These are phyloP conservation scores for Scheffersomyces spartinae DNA, from an alignment of 805 yeast genomes.

Conservation along the genomic window DNA sequence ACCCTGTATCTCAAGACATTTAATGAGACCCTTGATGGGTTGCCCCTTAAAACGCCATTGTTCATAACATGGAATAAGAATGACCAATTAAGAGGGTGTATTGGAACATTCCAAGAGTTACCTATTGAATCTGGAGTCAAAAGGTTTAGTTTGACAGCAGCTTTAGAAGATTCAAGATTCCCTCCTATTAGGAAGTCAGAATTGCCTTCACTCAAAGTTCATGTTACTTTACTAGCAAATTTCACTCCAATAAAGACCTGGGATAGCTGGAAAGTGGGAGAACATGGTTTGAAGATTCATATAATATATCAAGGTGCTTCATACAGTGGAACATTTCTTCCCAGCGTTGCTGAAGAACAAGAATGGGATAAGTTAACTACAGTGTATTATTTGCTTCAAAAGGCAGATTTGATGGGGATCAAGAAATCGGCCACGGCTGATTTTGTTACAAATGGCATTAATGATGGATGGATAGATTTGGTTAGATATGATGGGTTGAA, in stretches of 20 bases:
- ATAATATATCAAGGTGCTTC: constrained; percentile 29
- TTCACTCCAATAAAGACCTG: constrained; percentile 42
- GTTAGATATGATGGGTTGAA: constrained; percentile 27
- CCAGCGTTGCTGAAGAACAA: constrained; percentile 83
- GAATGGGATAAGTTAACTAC: constrained; percentile 72
- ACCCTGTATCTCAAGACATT: too few relatives aligned
- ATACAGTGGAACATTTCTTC: constrained; percentile 74
- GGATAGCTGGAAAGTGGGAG: constrained; percentile 71
- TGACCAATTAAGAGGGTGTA: constrained; percentile 75
- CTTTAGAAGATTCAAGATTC: constrained; percentile 72
- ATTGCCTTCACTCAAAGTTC: constrained; percentile 38
- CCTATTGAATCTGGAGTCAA: constrained; percentile 47
- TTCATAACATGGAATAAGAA: too few relatives aligned
- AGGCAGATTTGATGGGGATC: constrained; percentile 45
- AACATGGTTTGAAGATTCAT: constrained; percentile 63
- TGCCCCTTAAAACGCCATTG: too few relatives aligned
- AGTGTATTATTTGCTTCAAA: constrained; percentile 52
- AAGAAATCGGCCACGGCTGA: constrained; percentile 7
- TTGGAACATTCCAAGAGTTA: constrained; percentile 68
- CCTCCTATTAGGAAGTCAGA: constrained; percentile 49
- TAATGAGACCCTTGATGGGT: too few relatives aligned
- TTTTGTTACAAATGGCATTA: constrained; percentile 17
- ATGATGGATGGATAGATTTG: constrained; percentile 21
- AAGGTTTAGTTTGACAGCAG: constrained; percentile 49
- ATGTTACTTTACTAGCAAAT: constrained; percentile 55